Percentiles rank a stretch among this genome's conserved stretches.
Conservation (phyloP, 1,139 yeast species). For the Protomyces macrosporus region DNA sequence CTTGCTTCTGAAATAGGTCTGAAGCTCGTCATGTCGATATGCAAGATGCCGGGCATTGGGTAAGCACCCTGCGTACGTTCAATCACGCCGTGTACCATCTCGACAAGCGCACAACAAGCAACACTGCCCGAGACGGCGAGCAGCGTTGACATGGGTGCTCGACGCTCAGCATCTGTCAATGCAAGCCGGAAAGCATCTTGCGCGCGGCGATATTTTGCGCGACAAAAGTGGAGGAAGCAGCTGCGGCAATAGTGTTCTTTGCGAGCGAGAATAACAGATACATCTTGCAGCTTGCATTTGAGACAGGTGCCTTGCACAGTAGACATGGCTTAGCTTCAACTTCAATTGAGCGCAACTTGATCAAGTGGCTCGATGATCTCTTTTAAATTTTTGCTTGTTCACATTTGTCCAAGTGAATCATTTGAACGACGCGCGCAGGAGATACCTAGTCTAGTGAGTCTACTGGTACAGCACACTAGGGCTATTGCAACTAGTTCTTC, state of each 20-base stretch:
- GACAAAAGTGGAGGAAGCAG: slow-evolving; percentile 13
- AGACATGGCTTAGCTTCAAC: no score
- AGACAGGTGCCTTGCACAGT: slow-evolving; percentile 5
- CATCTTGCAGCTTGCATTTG: slow-evolving; percentile 8
- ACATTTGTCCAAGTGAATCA: no score
- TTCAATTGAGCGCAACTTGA: no score
- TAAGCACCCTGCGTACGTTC: slow-evolving; percentile 12
- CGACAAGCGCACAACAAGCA: slow-evolving; percentile 14
- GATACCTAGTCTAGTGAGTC: no score
- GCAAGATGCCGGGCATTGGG: slow-evolving; percentile 10
- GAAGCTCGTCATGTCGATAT: not conserved
- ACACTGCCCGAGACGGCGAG: slow-evolving; percentile 21
- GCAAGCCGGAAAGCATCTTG: slow-evolving; percentile 16
- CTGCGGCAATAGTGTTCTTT: slow-evolving; percentile 18
- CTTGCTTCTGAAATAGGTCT: not conserved
- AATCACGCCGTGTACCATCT: slow-evolving; percentile 15
- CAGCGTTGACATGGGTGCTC: not conserved
- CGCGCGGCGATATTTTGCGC: slow-evolving; percentile 17
- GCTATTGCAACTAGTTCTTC: not conserved
- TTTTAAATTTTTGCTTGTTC: no score
- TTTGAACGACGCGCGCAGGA: no score
- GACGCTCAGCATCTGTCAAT: not conserved
- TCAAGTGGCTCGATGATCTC: no score
- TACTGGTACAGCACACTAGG: no score
- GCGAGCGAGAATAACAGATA: slow-evolving; percentile 1